Evolutionary conservation across 2,329 filamentous ascomycete species (phyloP).

Genomic region (Arthrobotrys conoides): DNA sequence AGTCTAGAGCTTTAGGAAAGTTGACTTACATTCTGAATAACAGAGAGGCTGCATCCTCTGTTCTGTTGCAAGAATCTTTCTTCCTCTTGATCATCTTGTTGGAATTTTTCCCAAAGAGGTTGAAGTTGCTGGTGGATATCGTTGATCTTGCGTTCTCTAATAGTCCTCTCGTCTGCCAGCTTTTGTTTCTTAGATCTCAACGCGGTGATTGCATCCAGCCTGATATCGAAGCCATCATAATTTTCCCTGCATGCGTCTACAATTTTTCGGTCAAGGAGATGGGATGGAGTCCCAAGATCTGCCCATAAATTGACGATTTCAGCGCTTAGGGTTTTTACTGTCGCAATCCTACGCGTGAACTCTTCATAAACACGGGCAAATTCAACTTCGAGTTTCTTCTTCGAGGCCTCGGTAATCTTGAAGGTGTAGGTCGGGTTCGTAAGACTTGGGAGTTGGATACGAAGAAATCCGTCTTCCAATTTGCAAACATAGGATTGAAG

Average conservation of each 20-base stretch:
- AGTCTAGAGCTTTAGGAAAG: neutral
- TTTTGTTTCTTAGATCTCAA: slow-evolving; percentile 83
- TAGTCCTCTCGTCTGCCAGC: slow-evolving; percentile 88
- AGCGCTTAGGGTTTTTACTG: slow-evolving; percentile 81
- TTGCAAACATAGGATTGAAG: slow-evolving; percentile 97
- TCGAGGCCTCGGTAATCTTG: slow-evolving; percentile 91
- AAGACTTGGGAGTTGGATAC: slow-evolving; percentile 86
- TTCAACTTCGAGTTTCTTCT: slow-evolving; percentile 86
- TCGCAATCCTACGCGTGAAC: slow-evolving; percentile 84
- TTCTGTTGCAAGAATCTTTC: slow-evolving; percentile 89
- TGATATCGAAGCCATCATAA: slow-evolving; percentile 73
- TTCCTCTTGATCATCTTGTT: slow-evolving; percentile 84
- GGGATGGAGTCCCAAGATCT: slow-evolving; percentile 92
- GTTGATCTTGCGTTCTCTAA: slow-evolving; percentile 81
- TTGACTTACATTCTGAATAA: slow-evolving; percentile 61
- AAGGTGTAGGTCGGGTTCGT: slow-evolving; percentile 82
- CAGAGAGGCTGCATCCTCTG: slow-evolving; percentile 83
- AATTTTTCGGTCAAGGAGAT: slow-evolving; percentile 88
- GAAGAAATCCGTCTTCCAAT: slow-evolving; percentile 88
- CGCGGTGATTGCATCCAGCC: slow-evolving; percentile 84
- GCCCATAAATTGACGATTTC: slow-evolving; percentile 96
- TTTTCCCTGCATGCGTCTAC: slow-evolving; percentile 82
- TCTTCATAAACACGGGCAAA: slow-evolving; percentile 97
- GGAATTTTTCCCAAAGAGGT: slow-evolving; percentile 87
- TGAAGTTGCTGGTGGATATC: slow-evolving; percentile 86